phyloP scores from a whole-genome alignment of 345 rosid species.

The Cardamine chenopodiifolia region DNA sequence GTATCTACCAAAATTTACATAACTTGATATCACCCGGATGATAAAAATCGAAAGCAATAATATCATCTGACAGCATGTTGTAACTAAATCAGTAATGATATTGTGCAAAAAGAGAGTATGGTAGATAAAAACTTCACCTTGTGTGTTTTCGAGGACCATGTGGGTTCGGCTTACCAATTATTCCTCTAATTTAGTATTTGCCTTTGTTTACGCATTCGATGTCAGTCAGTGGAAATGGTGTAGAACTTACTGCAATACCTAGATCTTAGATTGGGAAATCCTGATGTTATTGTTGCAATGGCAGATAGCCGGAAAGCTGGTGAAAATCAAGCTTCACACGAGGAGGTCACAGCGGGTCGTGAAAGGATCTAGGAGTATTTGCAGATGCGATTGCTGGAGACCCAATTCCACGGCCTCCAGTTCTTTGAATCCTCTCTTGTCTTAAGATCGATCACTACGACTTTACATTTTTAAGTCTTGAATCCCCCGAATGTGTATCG shows the following conservation, averaged over 20 bases:
- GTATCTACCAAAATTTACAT: slow-evolving; percentile 31
- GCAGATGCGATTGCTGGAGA: slow-evolving; percentile 78
- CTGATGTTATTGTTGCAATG: slow-evolving; percentile 17
- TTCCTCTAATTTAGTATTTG: background rate
- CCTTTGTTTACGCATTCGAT: background rate
- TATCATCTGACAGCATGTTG: background rate
- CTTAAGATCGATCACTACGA: slow-evolving; percentile 6
- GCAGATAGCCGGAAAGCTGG: slow-evolving; percentile 87
- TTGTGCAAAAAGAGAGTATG: background rate
- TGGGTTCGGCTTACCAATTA: background rate
- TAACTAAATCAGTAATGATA: background rate
- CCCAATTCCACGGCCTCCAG: slow-evolving; percentile 50
- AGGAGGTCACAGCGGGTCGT: slow-evolving; percentile 75
- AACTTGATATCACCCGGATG: background rate
- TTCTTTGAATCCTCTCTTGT: slow-evolving; percentile 29
- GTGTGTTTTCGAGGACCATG: background rate
- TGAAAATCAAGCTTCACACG: slow-evolving; percentile 81
- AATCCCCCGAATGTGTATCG: no score
- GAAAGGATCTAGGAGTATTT: slow-evolving; percentile 74
- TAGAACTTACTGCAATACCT: background rate
- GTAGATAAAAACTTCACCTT: background rate
- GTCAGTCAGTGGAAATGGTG: slow-evolving; percentile 5
- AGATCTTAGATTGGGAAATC: background rate
- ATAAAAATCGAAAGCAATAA: background rate
- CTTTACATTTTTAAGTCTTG: no score